Percentiles rank a stretch among this genome's conserved stretches.
Conservation (phyloP, 805 yeast species). For the Pichia paraexigua region DNA sequence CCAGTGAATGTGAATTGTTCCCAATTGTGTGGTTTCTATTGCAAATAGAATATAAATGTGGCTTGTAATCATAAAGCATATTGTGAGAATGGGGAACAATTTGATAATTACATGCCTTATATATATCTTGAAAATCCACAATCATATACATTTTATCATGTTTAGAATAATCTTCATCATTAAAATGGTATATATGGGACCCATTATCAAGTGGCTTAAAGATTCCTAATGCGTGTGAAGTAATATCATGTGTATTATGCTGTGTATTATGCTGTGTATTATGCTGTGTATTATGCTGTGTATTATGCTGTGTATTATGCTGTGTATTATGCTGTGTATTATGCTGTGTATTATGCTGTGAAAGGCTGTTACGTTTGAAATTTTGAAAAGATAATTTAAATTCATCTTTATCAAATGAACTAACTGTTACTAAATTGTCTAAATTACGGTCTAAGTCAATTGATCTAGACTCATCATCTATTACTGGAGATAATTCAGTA, state of each 20-base stretch:
- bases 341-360: not conserved
- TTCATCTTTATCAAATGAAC: not conserved
- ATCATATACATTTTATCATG: conserved; percentile 17
- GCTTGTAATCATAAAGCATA: conserved; percentile 3
- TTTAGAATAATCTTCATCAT: conserved; percentile 8
- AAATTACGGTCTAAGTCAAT: not conserved
- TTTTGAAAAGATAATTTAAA: not conserved
- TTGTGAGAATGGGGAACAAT: conserved; percentile 13
- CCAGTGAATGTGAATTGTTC: not conserved
- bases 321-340: too few relatives aligned
- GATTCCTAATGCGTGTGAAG: too few relatives aligned
- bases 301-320: not conserved
- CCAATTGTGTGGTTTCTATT: not conserved
- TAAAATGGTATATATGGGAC: not conserved
- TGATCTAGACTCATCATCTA: not conserved
- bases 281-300: not conserved
- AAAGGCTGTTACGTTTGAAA: not conserved
- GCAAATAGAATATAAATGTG: not conserved
- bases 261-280: not conserved
- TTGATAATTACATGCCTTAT: conserved; percentile 11
- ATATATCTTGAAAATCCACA: conserved; percentile 14
- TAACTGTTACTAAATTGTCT: not conserved
- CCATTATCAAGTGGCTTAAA: not conserved
- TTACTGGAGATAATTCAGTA: not conserved
- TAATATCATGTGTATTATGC: too few relatives aligned